These are phyloP conservation scores for Candida sojae DNA, from an alignment of 1,139 yeast species.

Conservation along the genomic window DNA sequence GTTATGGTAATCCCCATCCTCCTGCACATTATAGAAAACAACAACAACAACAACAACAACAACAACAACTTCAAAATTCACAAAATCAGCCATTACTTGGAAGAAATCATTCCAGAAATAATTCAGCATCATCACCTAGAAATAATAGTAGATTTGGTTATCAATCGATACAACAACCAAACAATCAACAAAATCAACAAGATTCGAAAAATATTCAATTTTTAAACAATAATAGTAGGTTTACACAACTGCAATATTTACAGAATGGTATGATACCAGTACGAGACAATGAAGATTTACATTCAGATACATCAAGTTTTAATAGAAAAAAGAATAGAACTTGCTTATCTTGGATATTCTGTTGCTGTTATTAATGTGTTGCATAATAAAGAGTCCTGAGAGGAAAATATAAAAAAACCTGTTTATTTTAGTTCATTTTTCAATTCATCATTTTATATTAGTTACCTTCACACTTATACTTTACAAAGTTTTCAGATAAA, in stretches of 20 bases:
- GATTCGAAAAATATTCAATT: slow-evolving; percentile 6
- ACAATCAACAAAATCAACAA: slow-evolving; percentile 12
- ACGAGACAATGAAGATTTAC: slow-evolving; percentile 41
- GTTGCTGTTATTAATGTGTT: slow-evolving; percentile 7
- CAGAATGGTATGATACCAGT: slow-evolving; percentile 33
- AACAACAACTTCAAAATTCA: slow-evolving; percentile 9
- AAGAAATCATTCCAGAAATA: slow-evolving; percentile 3
- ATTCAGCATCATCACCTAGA: slow-evolving; percentile 6
- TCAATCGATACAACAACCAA: slow-evolving; percentile 23
- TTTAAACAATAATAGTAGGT: background rate
- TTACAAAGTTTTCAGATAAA: too few species aligned
- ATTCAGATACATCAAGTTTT: slow-evolving; percentile 40
- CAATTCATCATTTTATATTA: slow-evolving; percentile 3
- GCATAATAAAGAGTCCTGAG: background rate
- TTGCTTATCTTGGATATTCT: slow-evolving; percentile 9
- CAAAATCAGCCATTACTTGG: slow-evolving; percentile 12
- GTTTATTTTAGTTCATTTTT: slow-evolving; percentile 3
- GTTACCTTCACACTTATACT: too few species aligned
- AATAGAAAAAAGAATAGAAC: slow-evolving; percentile 21
- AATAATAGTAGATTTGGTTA: slow-evolving; percentile 20
- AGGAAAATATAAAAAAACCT: background rate
- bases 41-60: slow-evolving; percentile 10
- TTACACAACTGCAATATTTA: slow-evolving; percentile 1
- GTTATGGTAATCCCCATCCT: slow-evolving; percentile 75
- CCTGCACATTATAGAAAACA: slow-evolving; percentile 26